Evolutionary conservation across 2,329 filamentous ascomycete species (phyloP), one percentile per base, ranked within the genome.

Genomic region (Rhinocladiella similis): DNA sequence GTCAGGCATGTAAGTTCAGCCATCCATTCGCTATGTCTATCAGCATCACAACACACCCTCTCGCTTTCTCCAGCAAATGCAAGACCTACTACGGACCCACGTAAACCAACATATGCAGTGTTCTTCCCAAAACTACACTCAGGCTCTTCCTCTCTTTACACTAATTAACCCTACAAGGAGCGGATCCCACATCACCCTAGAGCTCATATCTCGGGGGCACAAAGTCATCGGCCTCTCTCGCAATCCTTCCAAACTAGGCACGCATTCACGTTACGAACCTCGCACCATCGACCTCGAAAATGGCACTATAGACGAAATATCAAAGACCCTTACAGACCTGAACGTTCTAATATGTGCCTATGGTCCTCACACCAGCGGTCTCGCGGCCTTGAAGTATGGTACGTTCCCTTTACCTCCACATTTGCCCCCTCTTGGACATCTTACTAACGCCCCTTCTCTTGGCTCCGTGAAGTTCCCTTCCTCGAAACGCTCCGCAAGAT

Each of bases 221-320:
- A 65, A 61, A 2, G 71, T 73, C 7, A 51, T 72, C 16, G 70
- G 68, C 20, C 64, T 69, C 2, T 59, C 72, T 27, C 68, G 72
- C 4, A 67, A 65, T 56, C 50, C 50, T 7, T 38, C 12, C 6
- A 25, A 12, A 33, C 12, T 52, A 12, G 50, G 39, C 7, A 12
- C 14, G 5, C 50, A 52, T 33, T 16, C 36, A 12, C 18, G 18
- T 16, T 49, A 49, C 29, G 29, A 33, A 20, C 47, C 29, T 10
- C 25, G 47, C 5, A 20, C 47, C 10, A 33, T 36, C 9, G 25
- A 35, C 20, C 12, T 52, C 39, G 27, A 52, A 19, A 19, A 22
- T 14, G 14, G 14, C 9, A 19, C 18, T 12, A 20, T 52, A 13
- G 36, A 43, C 18, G 50, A 52, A 6, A 19, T 52, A 13, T 20